Base-by-base conservation (phyloP, 1,284 basidiomycete genomes). In the Somion occarium region DNA sequence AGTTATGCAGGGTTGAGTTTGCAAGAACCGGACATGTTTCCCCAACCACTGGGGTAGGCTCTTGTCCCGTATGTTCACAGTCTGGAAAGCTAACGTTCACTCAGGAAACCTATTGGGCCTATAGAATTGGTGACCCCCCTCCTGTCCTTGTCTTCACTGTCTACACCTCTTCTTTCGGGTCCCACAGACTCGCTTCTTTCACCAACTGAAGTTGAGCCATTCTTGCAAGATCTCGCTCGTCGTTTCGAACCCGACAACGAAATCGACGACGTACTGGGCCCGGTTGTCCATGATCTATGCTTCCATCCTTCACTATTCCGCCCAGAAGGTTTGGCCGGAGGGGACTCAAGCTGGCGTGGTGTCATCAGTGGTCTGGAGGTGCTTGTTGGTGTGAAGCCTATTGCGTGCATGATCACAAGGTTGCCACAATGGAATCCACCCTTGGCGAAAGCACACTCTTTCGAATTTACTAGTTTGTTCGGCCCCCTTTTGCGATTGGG, bases 1-100 rank as follows among this genome's bases (percentile, higher is more conserved):
- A 93, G 91, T 49, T 99, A 99, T 68, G 81, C 87, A 12, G 95
- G 95, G 5, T 78, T 98, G 52, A 88, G 84, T 13, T 72, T 99
- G 7, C 92, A 96, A 68, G 93, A 95, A 55, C 91, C 95, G 0
- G 84, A 83, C 42, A 95, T 98, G 89, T 98, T 99, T 59, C 90
- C 93, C 44, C 91, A 94, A 62, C 92, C 94, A 0, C 58, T 69
- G 53, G 80, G 80, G 83, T 90, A 68, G 26, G 84, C 76, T 5
- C 11, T 46, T 13, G 3, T 3, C 22, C 22, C 46, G 37, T 20
- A 44, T n/a, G 20, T 24, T 42, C 45, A 23, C n/a, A 53, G 25
- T 34, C 26, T 47, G 50, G 52, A 52, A 52, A 12, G 25, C 55
- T 55, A 34, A 62, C 50, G 44, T 5, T 27, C 18, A 26, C 13